Conservation (phyloP, 331 rosid species). For the Cydonia oblonga region DNA sequence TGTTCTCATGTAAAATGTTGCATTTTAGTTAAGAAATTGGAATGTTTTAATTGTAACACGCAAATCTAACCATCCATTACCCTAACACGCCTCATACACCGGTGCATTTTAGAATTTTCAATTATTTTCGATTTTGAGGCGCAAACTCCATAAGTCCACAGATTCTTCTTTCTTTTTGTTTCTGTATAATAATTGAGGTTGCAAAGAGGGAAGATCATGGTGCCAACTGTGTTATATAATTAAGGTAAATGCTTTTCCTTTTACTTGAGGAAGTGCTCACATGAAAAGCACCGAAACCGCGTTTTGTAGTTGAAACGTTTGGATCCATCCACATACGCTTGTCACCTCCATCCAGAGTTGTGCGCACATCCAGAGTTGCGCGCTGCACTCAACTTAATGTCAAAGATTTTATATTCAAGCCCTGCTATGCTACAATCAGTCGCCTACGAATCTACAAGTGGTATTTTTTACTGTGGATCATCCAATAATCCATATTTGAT, state of each 20-base stretch:
- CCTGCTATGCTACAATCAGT: too few species aligned
- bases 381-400: not conserved
- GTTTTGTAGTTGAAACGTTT: not conserved
- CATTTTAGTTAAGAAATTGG: not conserved
- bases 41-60: not conserved
- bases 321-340: not conserved
- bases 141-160: not conserved
- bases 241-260: not conserved
- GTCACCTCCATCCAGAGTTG: too few species aligned
- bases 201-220: not conserved
- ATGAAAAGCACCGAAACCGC: slow-evolving; percentile 3
- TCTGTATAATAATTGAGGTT: slow-evolving; percentile 1
- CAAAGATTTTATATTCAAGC: not conserved
- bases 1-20: not conserved
- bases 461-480: too few species aligned
- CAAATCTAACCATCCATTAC: not conserved
- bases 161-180: not conserved
- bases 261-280: not conserved
- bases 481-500: too few species aligned
- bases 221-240: slow-evolving; percentile 3
- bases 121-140: not conserved
- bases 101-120: not conserved
- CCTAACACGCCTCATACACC: accelerated
- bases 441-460: too few species aligned
- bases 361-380: slow-evolving; percentile 3